These are phyloP conservation scores for Coprinopsis cinerea DNA, from an alignment of 768 basidiomycete genomes.

Conservation along the genomic window DNA sequence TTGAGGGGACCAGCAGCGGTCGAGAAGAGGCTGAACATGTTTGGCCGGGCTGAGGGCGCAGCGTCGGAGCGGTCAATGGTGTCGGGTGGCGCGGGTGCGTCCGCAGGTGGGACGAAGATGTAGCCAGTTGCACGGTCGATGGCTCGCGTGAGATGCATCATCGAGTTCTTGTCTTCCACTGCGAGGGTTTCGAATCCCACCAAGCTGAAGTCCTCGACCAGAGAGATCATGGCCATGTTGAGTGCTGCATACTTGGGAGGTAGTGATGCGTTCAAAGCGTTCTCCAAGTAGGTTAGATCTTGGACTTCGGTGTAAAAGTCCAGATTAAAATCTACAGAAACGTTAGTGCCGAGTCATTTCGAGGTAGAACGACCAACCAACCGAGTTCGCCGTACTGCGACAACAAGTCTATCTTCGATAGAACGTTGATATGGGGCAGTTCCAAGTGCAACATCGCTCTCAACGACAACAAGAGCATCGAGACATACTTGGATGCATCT, in stretches of 20 bases:
- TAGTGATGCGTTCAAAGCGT: constrained; percentile 54
- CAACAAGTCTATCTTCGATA: constrained; percentile 94
- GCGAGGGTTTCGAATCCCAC: constrained; percentile 97
- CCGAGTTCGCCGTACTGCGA: constrained; percentile 87
- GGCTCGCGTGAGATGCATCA: constrained; percentile 78
- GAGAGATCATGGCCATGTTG: constrained; percentile 84
- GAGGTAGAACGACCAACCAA: constrained; percentile 26
- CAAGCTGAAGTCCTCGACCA: constrained; percentile 90
- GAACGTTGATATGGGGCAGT: constrained; percentile 95
- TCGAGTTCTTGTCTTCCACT: constrained; percentile 95
- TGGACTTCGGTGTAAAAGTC: constrained; percentile 98
- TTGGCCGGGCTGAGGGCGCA: constrained; percentile 47
- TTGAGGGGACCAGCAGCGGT: constrained; percentile 51
- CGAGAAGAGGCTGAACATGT: constrained; percentile 62
- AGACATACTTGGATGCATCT: constrained; percentile 92
- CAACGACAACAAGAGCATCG: constrained; percentile 84
- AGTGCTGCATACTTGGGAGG: constrained; percentile 66
- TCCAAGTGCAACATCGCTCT: constrained; percentile 98
- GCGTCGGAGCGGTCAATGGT: constrained; percentile 27
- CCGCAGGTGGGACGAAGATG: constrained; percentile 64
- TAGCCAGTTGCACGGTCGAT: constrained; percentile 94
- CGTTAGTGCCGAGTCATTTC: constrained; percentile 3
- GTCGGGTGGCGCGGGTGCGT: constrained; percentile 28
- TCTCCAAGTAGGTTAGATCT: constrained; percentile 85
- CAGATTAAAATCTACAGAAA: constrained; percentile 80